phyloP scores from a whole-genome alignment of 1,284 basidiomycete genomes.

The Jaminaea rosea region DNA sequence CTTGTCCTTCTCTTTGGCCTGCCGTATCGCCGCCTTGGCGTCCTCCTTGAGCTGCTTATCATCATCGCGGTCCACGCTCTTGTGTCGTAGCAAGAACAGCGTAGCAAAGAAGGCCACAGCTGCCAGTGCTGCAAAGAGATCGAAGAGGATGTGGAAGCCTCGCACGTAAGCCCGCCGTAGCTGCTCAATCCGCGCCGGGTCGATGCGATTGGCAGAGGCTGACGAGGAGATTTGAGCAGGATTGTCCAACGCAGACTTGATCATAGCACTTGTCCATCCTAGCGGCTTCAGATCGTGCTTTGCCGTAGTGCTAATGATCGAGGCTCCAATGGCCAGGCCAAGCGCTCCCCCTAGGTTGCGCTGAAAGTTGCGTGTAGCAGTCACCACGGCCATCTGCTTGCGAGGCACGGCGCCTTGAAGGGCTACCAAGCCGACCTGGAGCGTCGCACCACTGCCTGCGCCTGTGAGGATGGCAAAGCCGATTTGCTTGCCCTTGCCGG shows the following conservation, averaged over 20 bases:
- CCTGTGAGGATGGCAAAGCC: slow-evolving; percentile 60
- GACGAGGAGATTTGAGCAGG: slow-evolving; percentile 11
- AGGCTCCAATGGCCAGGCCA: slow-evolving; percentile 57
- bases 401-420: slow-evolving; percentile 62
- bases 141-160: slow-evolving; percentile 57
- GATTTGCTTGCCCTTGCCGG: slow-evolving; percentile 55
- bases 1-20: slow-evolving; percentile 20
- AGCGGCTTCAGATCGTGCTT: slow-evolving; percentile 5
- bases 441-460: slow-evolving; percentile 58
- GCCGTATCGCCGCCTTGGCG: slow-evolving; percentile 39
- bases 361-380: slow-evolving; percentile 61
- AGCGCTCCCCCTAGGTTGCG: slow-evolving; percentile 60
- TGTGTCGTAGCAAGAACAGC: slow-evolving; percentile 56
- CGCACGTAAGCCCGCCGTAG: slow-evolving; percentile 56
- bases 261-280: slow-evolving; percentile 3
- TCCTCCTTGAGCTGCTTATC: slow-evolving; percentile 52
- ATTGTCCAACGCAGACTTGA: slow-evolving; percentile 16
- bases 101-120: slow-evolving; percentile 54
- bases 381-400: slow-evolving; percentile 63
- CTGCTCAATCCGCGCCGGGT: no score
- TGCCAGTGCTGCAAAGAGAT: slow-evolving; percentile 29
- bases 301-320: slow-evolving; percentile 44
- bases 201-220: slow-evolving; percentile 6
- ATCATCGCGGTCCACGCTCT: slow-evolving; percentile 56
- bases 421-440: slow-evolving; percentile 52